Conservation (phyloP, 2,329 filamentous ascomycete genomes). For the Aspergillus piperis region DNA sequence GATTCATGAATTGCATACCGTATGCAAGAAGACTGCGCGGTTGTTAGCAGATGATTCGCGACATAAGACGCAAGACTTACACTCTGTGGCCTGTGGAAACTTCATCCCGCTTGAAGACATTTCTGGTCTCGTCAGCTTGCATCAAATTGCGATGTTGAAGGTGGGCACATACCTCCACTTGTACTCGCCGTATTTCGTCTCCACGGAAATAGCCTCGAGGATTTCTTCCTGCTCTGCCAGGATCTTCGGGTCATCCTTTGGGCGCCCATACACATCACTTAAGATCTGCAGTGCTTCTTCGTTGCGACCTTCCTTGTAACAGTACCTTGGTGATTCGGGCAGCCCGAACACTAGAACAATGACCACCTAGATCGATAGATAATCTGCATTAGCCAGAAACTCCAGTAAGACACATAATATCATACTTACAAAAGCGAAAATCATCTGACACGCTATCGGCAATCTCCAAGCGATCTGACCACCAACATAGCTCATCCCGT, state of each 20-base stretch:
- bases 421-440: slow-evolving; percentile 47
- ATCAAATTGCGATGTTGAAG: neutral
- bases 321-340: slow-evolving; percentile 45
- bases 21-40: slow-evolving; percentile 44
- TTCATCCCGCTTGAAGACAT: slow-evolving; percentile 46
- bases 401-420: slow-evolving; percentile 22
- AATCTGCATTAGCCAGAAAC: neutral
- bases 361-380: slow-evolving; percentile 15
- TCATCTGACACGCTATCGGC: slow-evolving; percentile 50
- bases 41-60: neutral
- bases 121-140: slow-evolving; percentile 9
- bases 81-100: slow-evolving; percentile 48
- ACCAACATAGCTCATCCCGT: slow-evolving; percentile 38
- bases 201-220: slow-evolving; percentile 47
- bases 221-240: slow-evolving; percentile 40
- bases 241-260: slow-evolving; percentile 25
- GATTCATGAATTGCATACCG: slow-evolving; percentile 54
- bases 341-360: slow-evolving; percentile 24
- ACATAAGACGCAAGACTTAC: slow-evolving; percentile 9
- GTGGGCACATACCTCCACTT: slow-evolving; percentile 30
- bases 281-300: slow-evolving; percentile 34
- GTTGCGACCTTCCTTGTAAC: slow-evolving; percentile 45
- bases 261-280: slow-evolving; percentile 29
- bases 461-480: slow-evolving; percentile 51
- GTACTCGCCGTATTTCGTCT: slow-evolving; percentile 37